Base-by-base conservation (phyloP, 352 stramenopile species). In the Phytophthora crassamura region DNA sequence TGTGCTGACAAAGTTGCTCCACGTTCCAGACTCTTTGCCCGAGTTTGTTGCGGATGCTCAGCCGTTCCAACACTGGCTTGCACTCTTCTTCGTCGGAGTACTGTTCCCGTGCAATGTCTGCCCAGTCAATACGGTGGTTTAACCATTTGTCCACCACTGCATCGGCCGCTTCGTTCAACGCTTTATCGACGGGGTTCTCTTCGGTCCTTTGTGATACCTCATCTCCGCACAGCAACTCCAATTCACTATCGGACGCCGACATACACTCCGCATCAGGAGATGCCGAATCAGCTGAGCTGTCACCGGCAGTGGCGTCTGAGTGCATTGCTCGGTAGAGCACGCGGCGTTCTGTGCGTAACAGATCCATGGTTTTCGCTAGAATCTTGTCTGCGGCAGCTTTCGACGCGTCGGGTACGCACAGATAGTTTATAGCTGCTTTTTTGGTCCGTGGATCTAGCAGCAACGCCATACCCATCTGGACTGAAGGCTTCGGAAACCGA, bases 1-100 rank as follows among this genome's bases (percentile, higher is more conserved):
- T 52, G n/a, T 52, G 30, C n/a, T 52, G 30, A n/a, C 45, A 52
- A n/a, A 52, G 15, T 32, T 41, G 46, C 14, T 41, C 46, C n/a
- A 45, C 48, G 15, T 45, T 55, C 34, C 34, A 55, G 14, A 55
- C 18, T 5, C 16, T 42, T 7, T 32, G n/a, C 5, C 33, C 33
- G 11, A 36, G 5, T 12, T 15, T 56, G 22, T 28, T 38, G 12
- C 34, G 20, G 6, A 56, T 56, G 8, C 12, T 56, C 18, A 56
- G n/a, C 34, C 35, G 43, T 4, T 11, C 20, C 33, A 46, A 5
- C 0, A 46, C 35, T 9, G 35, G 20, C 28, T n/a, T 16, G 14
- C 20, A 16, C 20, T 57, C 36, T 7, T 5, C n/a, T 11, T 57
- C 15, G 25, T 57, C 20, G 4, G 20, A n/a, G 12, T 28, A n/a